phyloP scores from a whole-genome alignment of 1,284 basidiomycete species.

The Cutaneotrichosporon daszewskae region DNA sequence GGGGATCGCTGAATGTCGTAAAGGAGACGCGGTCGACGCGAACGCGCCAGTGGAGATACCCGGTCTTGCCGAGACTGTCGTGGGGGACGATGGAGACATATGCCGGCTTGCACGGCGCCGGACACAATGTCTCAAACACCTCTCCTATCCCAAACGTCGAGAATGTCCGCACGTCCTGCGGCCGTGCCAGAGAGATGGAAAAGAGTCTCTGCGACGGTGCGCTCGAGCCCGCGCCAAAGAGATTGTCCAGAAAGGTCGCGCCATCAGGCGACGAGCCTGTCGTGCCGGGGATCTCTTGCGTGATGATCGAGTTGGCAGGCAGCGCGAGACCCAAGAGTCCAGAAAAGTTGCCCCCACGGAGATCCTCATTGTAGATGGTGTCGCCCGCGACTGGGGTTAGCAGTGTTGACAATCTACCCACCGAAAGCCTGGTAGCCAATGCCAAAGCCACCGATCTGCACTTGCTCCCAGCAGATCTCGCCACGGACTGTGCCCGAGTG shows the following conservation, averaged over 20 bases:
- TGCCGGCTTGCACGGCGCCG: constrained; percentile 32
- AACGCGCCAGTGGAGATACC: constrained; percentile 41
- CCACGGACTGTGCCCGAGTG: constrained; percentile 35
- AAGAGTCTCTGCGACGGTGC: constrained; percentile 43
- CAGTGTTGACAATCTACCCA: constrained; percentile 16
- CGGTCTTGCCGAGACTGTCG: constrained; percentile 34
- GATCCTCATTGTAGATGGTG: constrained; percentile 34
- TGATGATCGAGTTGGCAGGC: constrained; percentile 43
- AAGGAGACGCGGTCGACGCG: constrained; percentile 25
- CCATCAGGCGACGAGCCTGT: constrained; percentile 44
- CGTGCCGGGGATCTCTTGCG: constrained; percentile 36
- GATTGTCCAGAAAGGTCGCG: constrained; percentile 46
- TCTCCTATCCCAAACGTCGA: constrained; percentile 40
- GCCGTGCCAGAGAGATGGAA: constrained; percentile 37
- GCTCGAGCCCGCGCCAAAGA: constrained; percentile 41
- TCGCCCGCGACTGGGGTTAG: constrained; percentile 29
- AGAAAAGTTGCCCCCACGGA: constrained; percentile 36
- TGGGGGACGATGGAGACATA: constrained; percentile 40
- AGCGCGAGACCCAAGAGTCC: constrained; percentile 45
- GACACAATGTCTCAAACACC: constrained; percentile 28
- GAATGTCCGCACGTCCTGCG: constrained; percentile 42
- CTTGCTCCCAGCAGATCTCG: constrained; percentile 46
- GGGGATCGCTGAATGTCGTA: constrained; percentile 24
- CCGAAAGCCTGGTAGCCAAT: constrained; percentile 46
- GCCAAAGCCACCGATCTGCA: constrained; percentile 34